phyloP scores from a whole-genome alignment of 192 early-diverging fungal genomes.

The Coemansia sp. region DNA sequence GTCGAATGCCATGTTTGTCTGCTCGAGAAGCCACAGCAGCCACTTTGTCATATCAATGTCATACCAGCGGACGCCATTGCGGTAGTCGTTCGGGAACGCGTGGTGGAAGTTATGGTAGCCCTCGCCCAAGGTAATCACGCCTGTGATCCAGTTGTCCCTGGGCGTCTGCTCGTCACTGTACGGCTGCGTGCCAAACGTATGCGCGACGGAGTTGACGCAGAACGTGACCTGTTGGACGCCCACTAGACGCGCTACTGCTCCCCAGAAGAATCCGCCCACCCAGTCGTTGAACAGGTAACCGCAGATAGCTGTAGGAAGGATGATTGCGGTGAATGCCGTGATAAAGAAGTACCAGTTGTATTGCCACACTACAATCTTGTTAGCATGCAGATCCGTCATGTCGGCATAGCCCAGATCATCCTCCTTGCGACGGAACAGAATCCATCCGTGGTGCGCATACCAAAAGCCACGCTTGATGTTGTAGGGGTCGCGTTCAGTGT shows the following conservation, averaged over 20 bases:
- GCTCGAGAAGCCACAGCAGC: conserved; percentile 60
- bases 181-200: conserved; percentile 69
- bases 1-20: conserved; percentile 61
- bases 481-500: conserved; percentile 84
- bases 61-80: conserved; percentile 72
- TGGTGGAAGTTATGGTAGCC: conserved; percentile 89
- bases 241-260: conserved; percentile 66
- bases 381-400: conserved; percentile 72
- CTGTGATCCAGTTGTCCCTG: conserved; percentile 77
- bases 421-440: conserved; percentile 71
- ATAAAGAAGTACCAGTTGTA: conserved; percentile 72
- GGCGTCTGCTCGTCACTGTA: conserved; percentile 87
- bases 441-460: conserved; percentile 85
- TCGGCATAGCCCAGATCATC: conserved; percentile 74
- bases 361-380: conserved; percentile 71
- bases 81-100: conserved; percentile 83
- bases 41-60: conserved; percentile 85
- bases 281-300: conserved; percentile 79
- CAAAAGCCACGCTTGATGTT: conserved; percentile 76
- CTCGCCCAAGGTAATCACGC: conserved; percentile 74
- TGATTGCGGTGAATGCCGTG: conserved; percentile 69
- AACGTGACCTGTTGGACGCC: conserved; percentile 82
- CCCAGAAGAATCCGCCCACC: conserved; percentile 76
- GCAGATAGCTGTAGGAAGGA: conserved; percentile 79
- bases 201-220: conserved; percentile 81